Conservation (phyloP, 2,329 filamentous ascomycete species). For the Sclerotinia spermophila region DNA sequence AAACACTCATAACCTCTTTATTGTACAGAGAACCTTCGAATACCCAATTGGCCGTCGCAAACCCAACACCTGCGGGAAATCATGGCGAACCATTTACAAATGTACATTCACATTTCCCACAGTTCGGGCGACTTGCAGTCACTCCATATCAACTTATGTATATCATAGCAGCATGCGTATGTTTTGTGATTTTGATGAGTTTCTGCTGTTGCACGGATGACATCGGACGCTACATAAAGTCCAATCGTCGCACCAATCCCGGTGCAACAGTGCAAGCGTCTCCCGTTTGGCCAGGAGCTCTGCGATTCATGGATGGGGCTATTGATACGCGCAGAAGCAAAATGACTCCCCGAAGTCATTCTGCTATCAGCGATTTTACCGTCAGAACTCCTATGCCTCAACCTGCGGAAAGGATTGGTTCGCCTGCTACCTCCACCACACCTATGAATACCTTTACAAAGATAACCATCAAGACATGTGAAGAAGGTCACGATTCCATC, state of each 20-base stretch:
- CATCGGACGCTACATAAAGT: constrained; percentile 11
- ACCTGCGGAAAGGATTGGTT: not conserved
- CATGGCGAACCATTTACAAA: not conserved
- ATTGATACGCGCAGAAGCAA: not conserved
- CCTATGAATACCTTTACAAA: not conserved
- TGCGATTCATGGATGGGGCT: constrained; percentile 4
- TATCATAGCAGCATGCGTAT: constrained; percentile 9
- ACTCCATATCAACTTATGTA: constrained; percentile 14
- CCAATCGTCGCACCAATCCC: not conserved
- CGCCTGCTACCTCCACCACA: not conserved
- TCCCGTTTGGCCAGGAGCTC: not conserved
- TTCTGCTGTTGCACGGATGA: constrained; percentile 14
- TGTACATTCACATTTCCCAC: not conserved
- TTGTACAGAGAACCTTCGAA: not conserved
- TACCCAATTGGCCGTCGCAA: not conserved
- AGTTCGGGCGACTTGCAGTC: not conserved
- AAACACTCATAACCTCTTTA: constrained; percentile 10
- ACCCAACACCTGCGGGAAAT: not conserved
- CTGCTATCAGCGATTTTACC: not conserved
- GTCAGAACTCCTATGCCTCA: not conserved
- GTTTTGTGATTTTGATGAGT: constrained; percentile 12
- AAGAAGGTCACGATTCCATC: constrained; percentile 9
- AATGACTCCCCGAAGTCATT: not conserved
- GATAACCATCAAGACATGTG: constrained; percentile 9
- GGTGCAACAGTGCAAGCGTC: constrained; percentile 5